Evolutionary conservation across 2,329 filamentous ascomycete species (phyloP).

Genomic region (Zarea fungicola): DNA sequence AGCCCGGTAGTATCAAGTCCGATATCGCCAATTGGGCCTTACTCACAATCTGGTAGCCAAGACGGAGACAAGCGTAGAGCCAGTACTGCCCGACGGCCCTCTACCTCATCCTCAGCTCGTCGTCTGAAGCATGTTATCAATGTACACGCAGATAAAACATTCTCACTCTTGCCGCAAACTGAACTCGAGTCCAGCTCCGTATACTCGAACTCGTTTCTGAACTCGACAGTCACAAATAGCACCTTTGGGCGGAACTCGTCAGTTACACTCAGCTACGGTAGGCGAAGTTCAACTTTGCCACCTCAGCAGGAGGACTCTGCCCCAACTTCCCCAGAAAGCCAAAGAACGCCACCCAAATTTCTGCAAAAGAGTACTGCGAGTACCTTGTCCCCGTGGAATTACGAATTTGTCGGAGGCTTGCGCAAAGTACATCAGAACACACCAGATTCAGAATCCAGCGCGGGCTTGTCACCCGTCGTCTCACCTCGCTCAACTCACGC

Average conservation of each 20-base stretch:
- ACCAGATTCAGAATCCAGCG: conserved; percentile 16
- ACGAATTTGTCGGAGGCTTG: conserved; percentile 49
- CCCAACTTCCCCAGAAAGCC: conserved; percentile 17
- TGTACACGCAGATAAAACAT: conserved; percentile 54
- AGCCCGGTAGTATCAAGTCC: conserved; percentile 1
- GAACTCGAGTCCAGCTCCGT: conserved; percentile 25
- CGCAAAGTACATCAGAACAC: conserved; percentile 44
- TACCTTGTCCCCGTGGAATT: conserved; percentile 44
- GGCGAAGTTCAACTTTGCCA: conserved; percentile 44
- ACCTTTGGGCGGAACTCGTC: conserved; percentile 43
- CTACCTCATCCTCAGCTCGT: conserved; percentile 24
- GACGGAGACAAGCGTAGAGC: background rate
- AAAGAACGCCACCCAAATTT: background rate
- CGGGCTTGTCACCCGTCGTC: conserved; percentile 11
- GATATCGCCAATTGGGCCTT: conserved; percentile 1
- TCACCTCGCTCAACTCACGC: conserved; percentile 17
- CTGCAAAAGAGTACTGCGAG: background rate
- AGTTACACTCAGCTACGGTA: conserved; percentile 43
- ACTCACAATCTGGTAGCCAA: background rate
- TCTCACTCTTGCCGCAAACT: conserved; percentile 42
- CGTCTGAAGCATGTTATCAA: conserved; percentile 37
- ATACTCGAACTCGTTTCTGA: conserved; percentile 37
- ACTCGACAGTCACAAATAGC: conserved; percentile 40
- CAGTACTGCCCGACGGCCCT: conserved; percentile 18
- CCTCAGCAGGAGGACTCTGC: conserved; percentile 36